A percentile compares a stretch with the other conserved stretches of the same genome.
Conservation (phyloP, 257 asterid species). For the Anisodus tanguticus region DNA sequence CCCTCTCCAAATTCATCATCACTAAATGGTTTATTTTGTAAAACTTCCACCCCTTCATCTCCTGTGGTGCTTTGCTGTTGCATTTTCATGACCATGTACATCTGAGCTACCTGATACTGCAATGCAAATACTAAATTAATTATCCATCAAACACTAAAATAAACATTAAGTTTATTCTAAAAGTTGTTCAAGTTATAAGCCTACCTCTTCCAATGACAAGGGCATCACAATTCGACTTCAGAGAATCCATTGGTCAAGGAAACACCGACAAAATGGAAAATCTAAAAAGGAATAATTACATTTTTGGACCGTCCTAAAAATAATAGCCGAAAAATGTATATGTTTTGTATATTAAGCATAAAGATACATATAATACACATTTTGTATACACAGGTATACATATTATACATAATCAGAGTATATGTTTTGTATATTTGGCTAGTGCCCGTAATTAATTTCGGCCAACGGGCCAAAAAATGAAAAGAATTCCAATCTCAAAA, state of each 20-base stretch:
- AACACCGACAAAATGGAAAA: slow-evolving; percentile 19
- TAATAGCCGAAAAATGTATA: no score
- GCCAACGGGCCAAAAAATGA: no score
- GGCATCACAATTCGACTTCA: slow-evolving; percentile 92
- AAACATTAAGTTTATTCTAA: not conserved
- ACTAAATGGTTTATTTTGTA: slow-evolving; percentile 82
- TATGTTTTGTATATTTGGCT: no score
- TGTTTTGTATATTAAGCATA: no score
- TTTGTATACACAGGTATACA: no score
- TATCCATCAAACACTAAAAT: not conserved
- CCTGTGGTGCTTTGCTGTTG: slow-evolving; percentile 78
- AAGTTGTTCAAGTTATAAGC: not conserved
- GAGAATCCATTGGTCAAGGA: slow-evolving; percentile 53
- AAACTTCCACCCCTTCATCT: slow-evolving; percentile 88
- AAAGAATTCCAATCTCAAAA: not conserved
- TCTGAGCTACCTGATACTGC: slow-evolving; percentile 92
- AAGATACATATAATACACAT: no score
- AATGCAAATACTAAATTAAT: slow-evolving; percentile 23
- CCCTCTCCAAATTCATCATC: slow-evolving; percentile 40
- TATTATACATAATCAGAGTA: no score
- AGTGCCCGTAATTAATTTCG: no score
- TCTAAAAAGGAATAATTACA: not conserved
- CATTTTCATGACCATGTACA: slow-evolving; percentile 92
- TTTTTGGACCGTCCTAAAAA: no score
- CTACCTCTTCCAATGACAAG: slow-evolving; percentile 84